Percentiles rank a stretch among this genome's conserved stretches.
Conservation (phyloP, 1,139 yeast genomes). For the Eremothecium coryli region DNA sequence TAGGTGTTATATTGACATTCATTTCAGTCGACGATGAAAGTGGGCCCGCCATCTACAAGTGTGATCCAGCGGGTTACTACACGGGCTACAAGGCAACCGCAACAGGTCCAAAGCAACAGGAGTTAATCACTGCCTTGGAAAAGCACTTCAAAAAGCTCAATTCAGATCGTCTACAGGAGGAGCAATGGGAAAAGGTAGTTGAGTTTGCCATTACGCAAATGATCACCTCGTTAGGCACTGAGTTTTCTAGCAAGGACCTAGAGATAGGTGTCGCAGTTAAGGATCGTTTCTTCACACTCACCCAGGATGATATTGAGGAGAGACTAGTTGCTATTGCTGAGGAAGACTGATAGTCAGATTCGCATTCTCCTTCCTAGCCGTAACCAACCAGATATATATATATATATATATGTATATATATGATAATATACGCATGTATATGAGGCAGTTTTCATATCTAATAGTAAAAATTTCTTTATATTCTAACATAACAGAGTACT, state of each 20-base stretch:
- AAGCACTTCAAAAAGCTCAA: slow-evolving; percentile 74
- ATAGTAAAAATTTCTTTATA: slow-evolving; percentile 1
- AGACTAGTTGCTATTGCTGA: slow-evolving; percentile 91
- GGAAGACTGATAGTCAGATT: slow-evolving; percentile 51
- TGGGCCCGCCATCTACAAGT: slow-evolving; percentile 87
- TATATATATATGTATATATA: no score
- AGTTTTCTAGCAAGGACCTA: slow-evolving; percentile 83
- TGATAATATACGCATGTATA: background rate
- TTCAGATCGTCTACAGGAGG: slow-evolving; percentile 35
- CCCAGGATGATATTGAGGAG: slow-evolving; percentile 86
- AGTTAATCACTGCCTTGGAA: slow-evolving; percentile 82
- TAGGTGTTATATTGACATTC: slow-evolving; percentile 87
- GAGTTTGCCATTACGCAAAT: slow-evolving; percentile 83
- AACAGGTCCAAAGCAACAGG: slow-evolving; percentile 96
- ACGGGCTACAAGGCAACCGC: slow-evolving; percentile 89
- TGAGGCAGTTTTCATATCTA: background rate
- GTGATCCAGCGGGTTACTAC: slow-evolving; percentile 96
- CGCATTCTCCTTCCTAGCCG: no score
- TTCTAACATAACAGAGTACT: background rate
- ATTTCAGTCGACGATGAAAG: slow-evolving; percentile 77
- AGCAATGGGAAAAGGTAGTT: slow-evolving; percentile 82
- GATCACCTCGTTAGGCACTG: slow-evolving; percentile 82
- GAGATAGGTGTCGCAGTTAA: slow-evolving; percentile 84
- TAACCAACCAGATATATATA: no score
- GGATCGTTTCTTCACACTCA: slow-evolving; percentile 57